Base-by-base conservation (phyloP, 768 basidiomycete species). In the Boletus pseudopeckii region DNA sequence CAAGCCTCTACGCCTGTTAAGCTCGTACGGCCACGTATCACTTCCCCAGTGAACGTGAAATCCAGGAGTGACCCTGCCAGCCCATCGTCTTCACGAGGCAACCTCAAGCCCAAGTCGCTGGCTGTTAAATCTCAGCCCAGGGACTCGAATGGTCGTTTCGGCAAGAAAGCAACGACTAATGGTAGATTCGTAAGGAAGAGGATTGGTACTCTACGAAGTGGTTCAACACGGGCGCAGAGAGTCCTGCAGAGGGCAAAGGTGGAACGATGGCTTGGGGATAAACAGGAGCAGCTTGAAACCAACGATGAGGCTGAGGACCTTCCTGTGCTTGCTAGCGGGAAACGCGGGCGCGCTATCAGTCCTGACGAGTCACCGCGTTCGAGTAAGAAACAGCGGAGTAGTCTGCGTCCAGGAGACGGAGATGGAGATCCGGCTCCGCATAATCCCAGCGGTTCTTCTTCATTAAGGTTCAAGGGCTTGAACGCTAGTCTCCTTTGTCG, bases 61-160 rank as follows among this genome's bases (percentile, higher is more conserved):
- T 59, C 61, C 10, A 60, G 58, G 43, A 62, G 54, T 42, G 69
- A 63, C 55, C 50, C 56, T 39, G 42, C 36, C 3, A 70, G 58
- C 20, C 59, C 68, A 20, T 67, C 61, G 20, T 69, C 67, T 15
- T 51, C 59, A 22, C 64, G 62, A 45, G 44, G 58, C 38, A 53
- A 59, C 39, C 54, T 66, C 32, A 76, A 70, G 51, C 73, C 77
- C 30, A 75, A 77, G 60, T 75, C 77, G 4, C 67, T 77, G 15
- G 75, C 77, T 7, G 69, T 75, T 32, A 74, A 79, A 39, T 66
- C 70, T 11, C 86, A 88, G 61, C 86, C 86, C 2, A 76, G 86
- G 53, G 79, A 82, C 48, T 70, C 69, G 17, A 86, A 87, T 57
- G 86, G 86, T 40, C 76, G 84, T 17, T 88, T 88, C 58, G 84